These are phyloP conservation scores for Litchi chinensis DNA, from an alignment of 345 rosid genomes.

Conservation along the genomic window DNA sequence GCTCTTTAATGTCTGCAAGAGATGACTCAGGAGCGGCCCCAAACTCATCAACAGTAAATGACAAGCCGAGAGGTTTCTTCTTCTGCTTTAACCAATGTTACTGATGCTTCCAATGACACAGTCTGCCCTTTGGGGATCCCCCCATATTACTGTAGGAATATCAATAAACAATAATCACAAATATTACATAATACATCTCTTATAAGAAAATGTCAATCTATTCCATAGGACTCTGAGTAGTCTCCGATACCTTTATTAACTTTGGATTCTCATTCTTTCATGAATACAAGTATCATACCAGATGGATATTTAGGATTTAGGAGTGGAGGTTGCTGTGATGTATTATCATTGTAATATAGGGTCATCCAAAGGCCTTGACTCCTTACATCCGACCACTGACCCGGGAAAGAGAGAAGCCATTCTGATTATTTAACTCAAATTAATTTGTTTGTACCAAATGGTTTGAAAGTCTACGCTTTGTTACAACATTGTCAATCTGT, in stretches of 20 bases:
- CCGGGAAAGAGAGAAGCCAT: background rate
- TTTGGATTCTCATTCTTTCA: slow-evolving; percentile 6
- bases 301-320: background rate
- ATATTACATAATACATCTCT: slow-evolving; percentile 19
- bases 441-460: background rate
- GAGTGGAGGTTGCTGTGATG: slow-evolving; percentile 40
- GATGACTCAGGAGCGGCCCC: slow-evolving; percentile 51
- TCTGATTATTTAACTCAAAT: background rate
- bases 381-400: background rate
- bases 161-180: slow-evolving; percentile 33
- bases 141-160: slow-evolving; percentile 9
- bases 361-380: slow-evolving; percentile 40
- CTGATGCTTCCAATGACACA: slow-evolving; percentile 30
- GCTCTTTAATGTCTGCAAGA: slow-evolving; percentile 72
- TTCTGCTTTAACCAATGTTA: slow-evolving; percentile 74
- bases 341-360: slow-evolving; percentile 23
- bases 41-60: slow-evolving; percentile 32
- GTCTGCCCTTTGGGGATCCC: slow-evolving; percentile 12
- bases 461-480: background rate
- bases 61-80: slow-evolving; percentile 63
- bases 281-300: background rate
- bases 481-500: background rate
- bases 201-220: slow-evolving; percentile 11
- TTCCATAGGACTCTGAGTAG: slow-evolving; percentile 19
- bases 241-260: slow-evolving; percentile 14